Evolutionary conservation across 495 filamentous ascomycete genomes (phyloP).

Genomic region (Pseudomonodictys pantanalensis): DNA sequence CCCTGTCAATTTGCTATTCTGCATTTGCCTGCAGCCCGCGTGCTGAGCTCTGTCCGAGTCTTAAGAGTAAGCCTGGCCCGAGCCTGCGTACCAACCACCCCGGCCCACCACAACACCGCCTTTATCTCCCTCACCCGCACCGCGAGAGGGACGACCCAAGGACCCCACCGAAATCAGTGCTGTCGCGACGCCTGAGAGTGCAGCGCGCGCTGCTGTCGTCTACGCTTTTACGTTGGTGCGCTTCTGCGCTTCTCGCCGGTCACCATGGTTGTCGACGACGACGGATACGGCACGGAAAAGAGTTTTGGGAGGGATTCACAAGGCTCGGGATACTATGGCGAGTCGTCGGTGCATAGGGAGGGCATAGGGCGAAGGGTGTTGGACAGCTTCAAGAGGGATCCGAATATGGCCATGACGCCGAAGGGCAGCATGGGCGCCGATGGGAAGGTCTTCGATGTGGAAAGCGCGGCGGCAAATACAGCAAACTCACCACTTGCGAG

Average conservation of each 20-base stretch:
- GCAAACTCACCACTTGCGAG: slow-evolving; percentile 74
- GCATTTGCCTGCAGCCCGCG: not conserved
- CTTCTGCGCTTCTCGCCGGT: not conserved
- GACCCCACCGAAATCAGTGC: slow-evolving; percentile 2
- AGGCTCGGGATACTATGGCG: slow-evolving; percentile 27
- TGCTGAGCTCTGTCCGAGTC: not conserved
- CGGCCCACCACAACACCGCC: slow-evolving; percentile 8
- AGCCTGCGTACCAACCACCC: slow-evolving; percentile 1
- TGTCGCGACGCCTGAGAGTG: not conserved
- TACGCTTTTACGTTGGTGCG: not conserved
- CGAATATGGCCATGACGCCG: slow-evolving; percentile 59
- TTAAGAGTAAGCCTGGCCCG: slow-evolving; percentile 14
- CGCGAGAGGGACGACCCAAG: not conserved
- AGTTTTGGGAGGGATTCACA: slow-evolving; percentile 25
- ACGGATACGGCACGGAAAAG: slow-evolving; percentile 30
- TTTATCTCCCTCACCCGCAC: slow-evolving; percentile 16
- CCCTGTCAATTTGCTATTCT: not conserved
- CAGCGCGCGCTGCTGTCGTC: not conserved
- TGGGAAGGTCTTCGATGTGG: slow-evolving; percentile 69
- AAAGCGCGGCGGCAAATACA: slow-evolving; percentile 69
- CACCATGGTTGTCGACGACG: slow-evolving; percentile 10
- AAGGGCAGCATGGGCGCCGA: slow-evolving; percentile 53
- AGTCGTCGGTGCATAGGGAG: slow-evolving; percentile 22
- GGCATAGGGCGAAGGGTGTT: slow-evolving; percentile 36
- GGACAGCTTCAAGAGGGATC: slow-evolving; percentile 82